These are phyloP conservation scores for Wallacemonas sp. DNA, from an alignment of 208 protist genomes.

Conservation along the genomic window DNA sequence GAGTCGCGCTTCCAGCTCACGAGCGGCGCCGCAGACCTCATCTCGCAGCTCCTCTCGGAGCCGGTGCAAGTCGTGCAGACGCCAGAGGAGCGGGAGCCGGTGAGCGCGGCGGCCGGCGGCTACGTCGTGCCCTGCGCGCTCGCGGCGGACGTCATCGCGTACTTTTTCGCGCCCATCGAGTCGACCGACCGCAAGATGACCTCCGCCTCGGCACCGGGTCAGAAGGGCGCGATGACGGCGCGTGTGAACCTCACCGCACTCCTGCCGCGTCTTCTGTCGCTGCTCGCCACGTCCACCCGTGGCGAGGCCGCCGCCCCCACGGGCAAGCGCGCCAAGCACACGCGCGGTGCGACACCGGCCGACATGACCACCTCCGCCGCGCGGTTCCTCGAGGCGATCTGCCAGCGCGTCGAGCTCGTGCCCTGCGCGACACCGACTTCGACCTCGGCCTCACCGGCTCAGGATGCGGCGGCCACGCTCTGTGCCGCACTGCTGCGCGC, in stretches of 20 bases:
- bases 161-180: constrained; percentile 39
- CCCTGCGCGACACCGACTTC: too few relatives aligned
- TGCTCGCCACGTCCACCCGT: constrained; percentile 17
- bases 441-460: constrained; percentile 2
- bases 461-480: constrained; percentile 50
- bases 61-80: constrained; percentile 10
- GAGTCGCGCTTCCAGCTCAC: constrained; percentile 57
- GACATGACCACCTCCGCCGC: constrained; percentile 22
- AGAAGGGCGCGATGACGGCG: neutral
- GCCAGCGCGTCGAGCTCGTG: constrained; percentile 29
- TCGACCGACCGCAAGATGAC: neutral
- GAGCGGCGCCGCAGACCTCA: constrained; percentile 47
- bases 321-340: constrained; percentile 10
- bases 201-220: neutral
- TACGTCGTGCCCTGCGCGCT: constrained; percentile 36
- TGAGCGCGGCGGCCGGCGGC: constrained; percentile 2
- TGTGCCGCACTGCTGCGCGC: constrained; percentile 54
- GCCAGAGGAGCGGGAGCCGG: constrained; percentile 10
- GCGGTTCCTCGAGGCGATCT: constrained; percentile 64
- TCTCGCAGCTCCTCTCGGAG: constrained; percentile 48
- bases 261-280: constrained; percentile 14
- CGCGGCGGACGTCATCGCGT: constrained; percentile 34
- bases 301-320: neutral
- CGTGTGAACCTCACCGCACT: constrained; percentile 11
- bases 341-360: neutral